These are phyloP conservation scores for Fusarium heterosporum DNA, from an alignment of 2,329 filamentous ascomycete genomes.

Conservation along the genomic window DNA sequence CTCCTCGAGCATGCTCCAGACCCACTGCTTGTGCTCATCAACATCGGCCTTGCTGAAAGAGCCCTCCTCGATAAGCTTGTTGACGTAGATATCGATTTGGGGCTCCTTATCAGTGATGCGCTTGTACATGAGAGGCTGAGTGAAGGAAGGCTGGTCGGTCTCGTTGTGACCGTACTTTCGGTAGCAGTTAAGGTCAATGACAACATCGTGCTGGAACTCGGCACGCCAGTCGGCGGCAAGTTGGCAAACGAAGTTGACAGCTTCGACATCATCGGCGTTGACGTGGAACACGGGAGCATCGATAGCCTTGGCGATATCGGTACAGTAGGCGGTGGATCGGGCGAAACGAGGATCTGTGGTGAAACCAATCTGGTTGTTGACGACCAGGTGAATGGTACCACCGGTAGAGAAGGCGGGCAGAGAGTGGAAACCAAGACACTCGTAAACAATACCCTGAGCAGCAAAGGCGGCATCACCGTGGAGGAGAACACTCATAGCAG, in stretches of 20 bases:
- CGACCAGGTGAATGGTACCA: constrained; percentile 95
- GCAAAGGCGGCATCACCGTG: constrained; percentile 98
- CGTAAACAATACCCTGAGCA: constrained; percentile 96
- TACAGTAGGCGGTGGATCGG: constrained; percentile 98
- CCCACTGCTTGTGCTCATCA: constrained; percentile 99
- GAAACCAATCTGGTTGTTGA: constrained; percentile 99
- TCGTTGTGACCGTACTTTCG: constrained; percentile 99
- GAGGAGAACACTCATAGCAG: constrained; percentile 94
- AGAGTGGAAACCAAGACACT: constrained; percentile 97
- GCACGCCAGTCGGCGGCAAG: constrained; percentile 97
- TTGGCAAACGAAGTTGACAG: constrained; percentile 98
- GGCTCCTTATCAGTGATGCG: constrained; percentile 86
- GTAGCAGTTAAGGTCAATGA: constrained; percentile 98
- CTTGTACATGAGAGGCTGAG: constrained; percentile 99
- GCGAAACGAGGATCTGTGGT: constrained; percentile 98
- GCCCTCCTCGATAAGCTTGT: constrained; percentile 90
- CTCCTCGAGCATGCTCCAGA: constrained; percentile 98
- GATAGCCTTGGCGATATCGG: constrained; percentile 98
- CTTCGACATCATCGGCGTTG: constrained; percentile 98
- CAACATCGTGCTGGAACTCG: constrained; percentile 98
- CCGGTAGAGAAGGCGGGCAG: constrained; percentile 97
- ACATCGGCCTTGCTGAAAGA: constrained; percentile 98
- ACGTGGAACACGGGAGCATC: constrained; percentile 99
- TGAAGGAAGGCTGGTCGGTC: constrained; percentile 99
- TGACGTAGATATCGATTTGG: constrained; percentile 90